Conservation (phyloP, 1,284 basidiomycete genomes). For the Papiliotrema flavescens region DNA sequence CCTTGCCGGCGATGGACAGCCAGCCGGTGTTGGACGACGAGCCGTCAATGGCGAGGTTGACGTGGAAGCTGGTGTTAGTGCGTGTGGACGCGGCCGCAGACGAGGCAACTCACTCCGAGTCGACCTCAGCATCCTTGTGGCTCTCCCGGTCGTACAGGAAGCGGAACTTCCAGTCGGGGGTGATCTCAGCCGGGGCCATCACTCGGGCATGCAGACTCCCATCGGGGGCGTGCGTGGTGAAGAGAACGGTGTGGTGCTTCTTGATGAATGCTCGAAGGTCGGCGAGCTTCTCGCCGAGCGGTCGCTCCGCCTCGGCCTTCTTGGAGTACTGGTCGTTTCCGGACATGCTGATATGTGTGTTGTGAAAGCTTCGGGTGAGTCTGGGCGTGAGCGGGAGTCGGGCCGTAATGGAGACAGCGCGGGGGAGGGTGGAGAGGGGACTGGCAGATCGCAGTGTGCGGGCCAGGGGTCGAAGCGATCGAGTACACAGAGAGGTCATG, state of each 20-base stretch:
- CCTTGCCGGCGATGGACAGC: slow-evolving; percentile 77
- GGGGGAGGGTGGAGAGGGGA: neutral
- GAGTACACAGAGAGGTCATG: neutral
- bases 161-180: slow-evolving; percentile 34
- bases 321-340: slow-evolving; percentile 28
- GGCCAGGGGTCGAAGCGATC: neutral
- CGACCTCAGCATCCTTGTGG: slow-evolving; percentile 71
- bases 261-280: slow-evolving; percentile 53
- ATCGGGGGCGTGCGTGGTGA: slow-evolving; percentile 70
- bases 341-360: slow-evolving; percentile 21
- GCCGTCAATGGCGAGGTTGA: slow-evolving; percentile 77
- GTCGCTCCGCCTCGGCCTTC: slow-evolving; percentile 11
- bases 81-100: neutral
- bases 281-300: slow-evolving; percentile 27
- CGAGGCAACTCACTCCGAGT: slow-evolving; percentile 55
- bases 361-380: neutral
- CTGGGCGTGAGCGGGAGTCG: neutral
- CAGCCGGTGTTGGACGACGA: slow-evolving; percentile 62
- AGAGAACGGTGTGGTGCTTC: slow-evolving; percentile 66
- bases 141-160: slow-evolving; percentile 76
- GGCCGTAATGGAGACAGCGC: neutral
- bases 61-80: slow-evolving; percentile 53
- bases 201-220: slow-evolving; percentile 76
- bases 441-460: neutral
- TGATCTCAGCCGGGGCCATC: slow-evolving; percentile 63